A percentile compares a stretch with the other conserved stretches of the same genome.
phyloP scores from a whole-genome alignment of 768 basidiomycete species.

The Boletus coccyginus region DNA sequence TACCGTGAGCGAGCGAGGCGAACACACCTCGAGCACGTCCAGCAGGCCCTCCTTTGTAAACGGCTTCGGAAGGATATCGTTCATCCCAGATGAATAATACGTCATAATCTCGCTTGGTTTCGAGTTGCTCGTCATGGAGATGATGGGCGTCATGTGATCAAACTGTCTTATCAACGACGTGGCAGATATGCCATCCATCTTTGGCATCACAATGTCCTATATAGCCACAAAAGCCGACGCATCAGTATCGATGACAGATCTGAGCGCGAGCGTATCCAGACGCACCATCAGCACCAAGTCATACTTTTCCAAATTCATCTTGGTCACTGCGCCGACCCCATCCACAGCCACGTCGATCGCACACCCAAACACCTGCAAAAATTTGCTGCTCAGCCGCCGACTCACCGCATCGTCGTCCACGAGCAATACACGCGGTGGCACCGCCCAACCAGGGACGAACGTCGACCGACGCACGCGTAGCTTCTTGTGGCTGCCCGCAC shows the following conservation, averaged over 20 bases:
- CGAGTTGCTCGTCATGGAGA: constrained; percentile 92
- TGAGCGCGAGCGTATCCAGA: constrained; percentile 2
- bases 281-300: constrained; percentile 93
- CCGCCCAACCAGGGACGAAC: constrained; percentile 88
- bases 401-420: constrained; percentile 97
- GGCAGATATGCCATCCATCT: constrained; percentile 83
- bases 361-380: constrained; percentile 94
- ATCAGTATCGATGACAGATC: neutral
- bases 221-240: neutral
- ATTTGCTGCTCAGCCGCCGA: constrained; percentile 84
- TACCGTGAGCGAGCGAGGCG: neutral
- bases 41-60: constrained; percentile 93
- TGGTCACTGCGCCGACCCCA: constrained; percentile 87
- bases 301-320: constrained; percentile 96
- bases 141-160: constrained; percentile 93
- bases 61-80: constrained; percentile 94
- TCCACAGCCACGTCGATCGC: constrained; percentile 93
- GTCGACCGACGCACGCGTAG: constrained; percentile 72
- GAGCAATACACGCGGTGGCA: constrained; percentile 84
- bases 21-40: constrained; percentile 82
- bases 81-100: constrained; percentile 78
- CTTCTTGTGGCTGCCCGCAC: constrained; percentile 34
- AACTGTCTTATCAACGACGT: constrained; percentile 94
- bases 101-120: constrained; percentile 76
- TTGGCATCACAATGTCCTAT: constrained; percentile 98